Conservation (phyloP, 202 grass and related monocot species). For the Setaria viridis region DNA sequence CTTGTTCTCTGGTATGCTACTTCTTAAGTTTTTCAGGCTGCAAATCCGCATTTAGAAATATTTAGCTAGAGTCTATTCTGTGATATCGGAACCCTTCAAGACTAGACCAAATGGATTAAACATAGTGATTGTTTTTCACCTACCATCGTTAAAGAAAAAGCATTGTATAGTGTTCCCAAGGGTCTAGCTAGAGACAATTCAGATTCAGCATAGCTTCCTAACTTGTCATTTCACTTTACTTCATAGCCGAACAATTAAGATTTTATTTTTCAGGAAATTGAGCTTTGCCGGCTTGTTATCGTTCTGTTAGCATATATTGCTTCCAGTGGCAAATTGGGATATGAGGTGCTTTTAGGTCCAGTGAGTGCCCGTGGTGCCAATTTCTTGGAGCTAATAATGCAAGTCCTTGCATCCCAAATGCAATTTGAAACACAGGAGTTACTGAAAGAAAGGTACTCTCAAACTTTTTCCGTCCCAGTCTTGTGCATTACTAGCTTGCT, state of each 20-base stretch:
- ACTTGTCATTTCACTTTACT: conserved; percentile 14
- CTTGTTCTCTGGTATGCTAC: conserved; percentile 65
- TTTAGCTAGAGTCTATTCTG: neutral
- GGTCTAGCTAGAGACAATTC: conserved; percentile 10
- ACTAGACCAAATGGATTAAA: conserved; percentile 25
- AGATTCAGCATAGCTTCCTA: neutral
- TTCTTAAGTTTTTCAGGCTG: conserved; percentile 31
- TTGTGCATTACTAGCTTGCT: conserved; percentile 22
- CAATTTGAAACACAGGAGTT: conserved; percentile 53
- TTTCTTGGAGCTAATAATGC: conserved; percentile 77
- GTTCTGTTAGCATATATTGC: conserved; percentile 87
- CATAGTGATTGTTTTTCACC: neutral
- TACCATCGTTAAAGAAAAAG: conserved; percentile 6
- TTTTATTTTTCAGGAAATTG: conserved; percentile 68
- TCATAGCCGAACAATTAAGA: conserved; percentile 15
- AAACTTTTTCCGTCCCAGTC: neutral
- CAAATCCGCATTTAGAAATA: conserved; percentile 28
- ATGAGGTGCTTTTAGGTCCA: conserved; percentile 71
- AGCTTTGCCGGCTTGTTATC: conserved; percentile 75
- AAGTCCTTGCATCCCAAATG: conserved; percentile 81
- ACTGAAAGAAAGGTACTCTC: conserved; percentile 80
- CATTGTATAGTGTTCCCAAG: neutral
- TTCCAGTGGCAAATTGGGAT: conserved; percentile 76
- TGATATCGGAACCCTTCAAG: neutral
- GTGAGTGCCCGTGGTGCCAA: conserved; percentile 51